These are phyloP conservation scores for Pueraria montana DNA, from an alignment of 306 rosid genomes.

Conservation along the genomic window DNA sequence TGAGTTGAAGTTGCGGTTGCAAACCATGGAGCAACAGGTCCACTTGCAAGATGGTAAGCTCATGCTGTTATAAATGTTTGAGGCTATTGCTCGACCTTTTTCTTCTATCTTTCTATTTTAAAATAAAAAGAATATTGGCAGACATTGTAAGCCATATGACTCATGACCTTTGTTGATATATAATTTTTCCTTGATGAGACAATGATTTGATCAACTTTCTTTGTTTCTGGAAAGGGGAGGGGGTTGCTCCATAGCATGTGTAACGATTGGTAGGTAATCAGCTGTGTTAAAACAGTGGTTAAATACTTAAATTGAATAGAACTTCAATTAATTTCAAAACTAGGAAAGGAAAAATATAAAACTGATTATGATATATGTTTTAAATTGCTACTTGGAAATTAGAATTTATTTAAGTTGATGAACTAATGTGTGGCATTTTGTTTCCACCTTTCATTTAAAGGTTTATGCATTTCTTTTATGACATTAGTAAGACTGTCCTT, in stretches of 20 bases:
- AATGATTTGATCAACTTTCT: background rate
- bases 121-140: background rate
- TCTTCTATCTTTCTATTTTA: background rate
- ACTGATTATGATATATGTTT: background rate
- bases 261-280: background rate
- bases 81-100: constrained; percentile 8
- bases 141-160: background rate
- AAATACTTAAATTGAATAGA: background rate
- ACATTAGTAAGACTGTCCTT: background rate
- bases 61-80: background rate
- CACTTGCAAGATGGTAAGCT: constrained; percentile 87
- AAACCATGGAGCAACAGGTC: constrained; percentile 88
- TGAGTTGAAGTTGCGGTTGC: constrained; percentile 82
- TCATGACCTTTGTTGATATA: background rate
- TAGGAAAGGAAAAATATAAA: background rate
- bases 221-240: background rate
- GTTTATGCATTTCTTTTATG: constrained; percentile 7
- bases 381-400: background rate
- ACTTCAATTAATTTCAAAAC: background rate
- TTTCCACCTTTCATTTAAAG: constrained; percentile 21
- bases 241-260: background rate
- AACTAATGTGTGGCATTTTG: background rate
- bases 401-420: constrained; percentile 3
- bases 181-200: constrained; percentile 1
- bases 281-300: background rate